Percentiles rank a stretch among this genome's conserved stretches.
Evolutionary conservation across 202 grass and related monocot genomes (phyloP).

Genomic region (Zizania palustris): DNA sequence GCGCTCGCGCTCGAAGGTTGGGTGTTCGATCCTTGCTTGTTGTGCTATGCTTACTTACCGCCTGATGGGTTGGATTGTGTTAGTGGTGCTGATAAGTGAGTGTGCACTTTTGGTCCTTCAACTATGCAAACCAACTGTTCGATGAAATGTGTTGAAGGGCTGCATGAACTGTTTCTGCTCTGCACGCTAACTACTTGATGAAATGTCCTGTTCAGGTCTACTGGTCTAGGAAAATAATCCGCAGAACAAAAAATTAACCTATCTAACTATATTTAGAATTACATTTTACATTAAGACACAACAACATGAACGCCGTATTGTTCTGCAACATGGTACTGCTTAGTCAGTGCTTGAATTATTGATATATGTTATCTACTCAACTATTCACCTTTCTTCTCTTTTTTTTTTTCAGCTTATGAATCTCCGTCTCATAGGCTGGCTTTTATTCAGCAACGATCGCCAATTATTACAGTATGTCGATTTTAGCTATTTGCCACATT

Average conservation of each 20-base stretch:
- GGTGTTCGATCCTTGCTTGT: not conserved
- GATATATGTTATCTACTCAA: not conserved
- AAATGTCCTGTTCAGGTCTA: not conserved
- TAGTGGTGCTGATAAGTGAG: not conserved
- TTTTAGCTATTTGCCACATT: not conserved
- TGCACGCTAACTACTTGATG: not conserved
- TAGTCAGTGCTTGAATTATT: slow-evolving; percentile 12
- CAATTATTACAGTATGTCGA: slow-evolving; percentile 64
- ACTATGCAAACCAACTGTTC: slow-evolving; percentile 40
- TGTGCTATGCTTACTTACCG: not conserved
- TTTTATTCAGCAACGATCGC: slow-evolving; percentile 94
- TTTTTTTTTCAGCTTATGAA: slow-evolving; percentile 70
- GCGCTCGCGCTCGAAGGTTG: slow-evolving; percentile 77
- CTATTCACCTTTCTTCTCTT: slow-evolving; percentile 25
- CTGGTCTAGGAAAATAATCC: not conserved
- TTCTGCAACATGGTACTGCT: slow-evolving; percentile 1
- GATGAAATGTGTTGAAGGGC: slow-evolving; percentile 8
- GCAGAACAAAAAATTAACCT: not conserved
- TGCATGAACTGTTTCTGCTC: not conserved
- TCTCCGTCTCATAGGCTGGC: slow-evolving; percentile 56
- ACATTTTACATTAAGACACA: not conserved
- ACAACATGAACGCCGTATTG: not conserved
- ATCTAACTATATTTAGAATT: not conserved
- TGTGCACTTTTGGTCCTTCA: not conserved
- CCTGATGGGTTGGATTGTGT: slow-evolving; percentile 24